Evolutionary conservation across 352 stramenopile genomes (phyloP), one percentile per base, ranked within the genome.

Genomic region (Pythium grandisporangium): DNA sequence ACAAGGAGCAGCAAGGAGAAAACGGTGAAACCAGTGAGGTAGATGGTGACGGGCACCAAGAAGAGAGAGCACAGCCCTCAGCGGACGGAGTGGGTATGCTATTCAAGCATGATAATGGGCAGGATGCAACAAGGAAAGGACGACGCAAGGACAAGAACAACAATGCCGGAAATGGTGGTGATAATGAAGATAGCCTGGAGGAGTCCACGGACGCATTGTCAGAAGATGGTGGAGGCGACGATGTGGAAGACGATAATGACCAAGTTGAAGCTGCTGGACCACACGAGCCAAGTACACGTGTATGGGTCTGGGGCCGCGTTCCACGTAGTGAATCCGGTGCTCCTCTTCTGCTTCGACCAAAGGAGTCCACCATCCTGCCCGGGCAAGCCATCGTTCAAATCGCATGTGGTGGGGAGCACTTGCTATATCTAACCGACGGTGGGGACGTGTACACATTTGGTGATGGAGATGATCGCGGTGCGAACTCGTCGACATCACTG

Each of bases 371-470:
- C 23, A 23, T 85, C 6, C 13, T 78, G 1, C 66, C 56, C 19
- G 69, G 70, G 0, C 78, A 89, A 58, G 57, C 62, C 12, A 70
- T 92, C 19, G 51, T 86, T 20, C 66, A 89, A 52, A 63, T 92
- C 11, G 75, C 78, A 6, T 92, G 74, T 42, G 78, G 78, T 30
- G 78, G 75, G 3, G 76, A 89, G 36, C 72, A 86, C 40, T 45
- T 89, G 34, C 52, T 92, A 1, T 92, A 86, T 41, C 45, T 92
- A 13, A 89, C 73, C 3, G 68, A 70, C 1, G 80, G 68, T 1
- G 77, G 77, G 8, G 77, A 91, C 34, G 72, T 91, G 22, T 91
- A 91, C 44, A 84, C 68, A 36, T 91, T 74, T 45, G 74, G 74
- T 1, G 71, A 87, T 29, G 65, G 60, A 36, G 77, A 84, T 48